phyloP scores from a whole-genome alignment of 2,329 filamentous ascomycete genomes.

The Magnaporthales sp. region DNA sequence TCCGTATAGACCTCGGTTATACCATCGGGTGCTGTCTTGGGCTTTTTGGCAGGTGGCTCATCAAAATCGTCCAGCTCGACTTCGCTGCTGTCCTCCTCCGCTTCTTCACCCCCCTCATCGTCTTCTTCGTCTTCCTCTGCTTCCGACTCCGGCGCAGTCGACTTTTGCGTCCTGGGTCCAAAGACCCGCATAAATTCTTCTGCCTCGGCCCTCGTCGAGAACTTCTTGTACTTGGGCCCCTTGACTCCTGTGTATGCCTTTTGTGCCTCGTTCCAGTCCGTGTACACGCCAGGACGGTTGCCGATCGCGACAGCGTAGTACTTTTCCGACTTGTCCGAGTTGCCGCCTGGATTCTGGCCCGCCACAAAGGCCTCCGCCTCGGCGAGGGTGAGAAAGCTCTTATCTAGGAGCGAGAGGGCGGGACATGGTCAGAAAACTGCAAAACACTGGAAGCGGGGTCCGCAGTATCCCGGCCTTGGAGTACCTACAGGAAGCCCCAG shows the following conservation, averaged over 20 bases:
- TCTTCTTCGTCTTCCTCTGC: constrained; percentile 11
- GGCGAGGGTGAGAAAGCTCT: constrained; percentile 63
- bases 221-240: constrained; percentile 62
- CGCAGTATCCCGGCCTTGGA: background rate
- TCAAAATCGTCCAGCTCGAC: constrained; percentile 16
- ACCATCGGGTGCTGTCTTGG: constrained; percentile 19
- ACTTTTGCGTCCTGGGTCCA: constrained; percentile 34
- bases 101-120: constrained; percentile 15
- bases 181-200: constrained; percentile 60
- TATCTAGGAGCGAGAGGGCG: constrained; percentile 43
- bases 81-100: constrained; percentile 16
- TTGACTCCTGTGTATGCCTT: constrained; percentile 67
- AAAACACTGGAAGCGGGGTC: background rate
- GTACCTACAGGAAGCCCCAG: constrained; percentile 58
- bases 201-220: constrained; percentile 61
- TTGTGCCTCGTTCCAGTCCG: constrained; percentile 59
- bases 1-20: constrained; percentile 50
- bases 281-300: constrained; percentile 49
- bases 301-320: constrained; percentile 57
- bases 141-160: constrained; percentile 21
- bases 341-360: constrained; percentile 41
- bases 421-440: background rate
- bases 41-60: constrained; percentile 24
- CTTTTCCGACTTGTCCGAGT: constrained; percentile 30
- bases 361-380: constrained; percentile 75